Evolutionary conservation across 2,329 filamentous ascomycete genomes (phyloP).

Genomic region (Penicillium hordei): DNA sequence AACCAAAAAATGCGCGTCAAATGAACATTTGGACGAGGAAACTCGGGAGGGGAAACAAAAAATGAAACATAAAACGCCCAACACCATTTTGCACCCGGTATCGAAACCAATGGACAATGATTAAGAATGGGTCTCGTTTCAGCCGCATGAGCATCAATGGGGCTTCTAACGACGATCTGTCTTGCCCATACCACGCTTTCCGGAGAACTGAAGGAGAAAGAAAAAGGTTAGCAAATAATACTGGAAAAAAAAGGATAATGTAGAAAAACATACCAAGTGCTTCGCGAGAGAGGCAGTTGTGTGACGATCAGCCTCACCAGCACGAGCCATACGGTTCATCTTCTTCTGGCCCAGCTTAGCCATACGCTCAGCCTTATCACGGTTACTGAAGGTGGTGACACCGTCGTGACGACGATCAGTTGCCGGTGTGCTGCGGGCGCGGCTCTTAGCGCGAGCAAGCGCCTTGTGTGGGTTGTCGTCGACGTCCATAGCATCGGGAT

Average conservation of each 20-base stretch:
- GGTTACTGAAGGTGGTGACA: constrained; percentile 64
- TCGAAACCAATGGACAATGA: constrained; percentile 31
- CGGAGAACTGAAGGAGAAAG: constrained; percentile 62
- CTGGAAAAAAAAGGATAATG: not conserved
- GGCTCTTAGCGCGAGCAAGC: constrained; percentile 71
- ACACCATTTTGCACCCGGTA: constrained; percentile 35
- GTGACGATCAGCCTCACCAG: constrained; percentile 96
- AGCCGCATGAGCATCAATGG: constrained; percentile 20
- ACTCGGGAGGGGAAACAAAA: constrained; percentile 8
- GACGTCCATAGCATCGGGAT: constrained; percentile 68
- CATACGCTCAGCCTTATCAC: constrained; percentile 79
- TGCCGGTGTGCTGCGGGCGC: constrained; percentile 57
- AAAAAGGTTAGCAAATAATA: constrained; percentile 34
- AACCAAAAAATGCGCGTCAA: constrained; percentile 17
- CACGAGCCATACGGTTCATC: constrained; percentile 97
- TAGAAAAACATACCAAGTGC: constrained; percentile 72
- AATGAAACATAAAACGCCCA: constrained; percentile 20
- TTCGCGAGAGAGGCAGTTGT: constrained; percentile 77
- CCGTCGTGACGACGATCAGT: constrained; percentile 49
- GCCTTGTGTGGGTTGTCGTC: constrained; percentile 47
- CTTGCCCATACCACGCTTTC: constrained; percentile 93
- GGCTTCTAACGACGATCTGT: constrained; percentile 52
- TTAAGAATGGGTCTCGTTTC: constrained; percentile 33
- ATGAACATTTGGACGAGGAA: constrained; percentile 17
- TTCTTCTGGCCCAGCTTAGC: constrained; percentile 92